Base-by-base conservation (phyloP, 169 alveolate species). In the Miamiensis avidus region DNA sequence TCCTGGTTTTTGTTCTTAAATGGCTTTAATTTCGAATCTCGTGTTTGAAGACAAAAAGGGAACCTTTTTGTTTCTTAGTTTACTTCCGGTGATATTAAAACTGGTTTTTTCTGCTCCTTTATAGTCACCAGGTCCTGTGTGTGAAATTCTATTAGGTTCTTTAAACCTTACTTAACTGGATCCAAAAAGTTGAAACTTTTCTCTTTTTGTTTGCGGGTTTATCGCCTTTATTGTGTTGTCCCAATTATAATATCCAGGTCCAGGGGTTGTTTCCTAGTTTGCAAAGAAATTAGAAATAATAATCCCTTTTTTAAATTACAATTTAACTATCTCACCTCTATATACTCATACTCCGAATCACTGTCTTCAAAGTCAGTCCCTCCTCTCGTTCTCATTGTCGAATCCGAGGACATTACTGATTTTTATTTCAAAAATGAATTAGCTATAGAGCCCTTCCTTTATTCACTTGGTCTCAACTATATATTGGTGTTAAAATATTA, bases 131-230 rank as follows among this genome's bases (percentile, higher is more conserved):
- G 84, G 84, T n/a, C 84, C 84, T 25, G 65, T 49, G 15, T 69
- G 33, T 29, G 34, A n/a, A 64, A 30, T 0, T 28, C 29, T 49
- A 26, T 29, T 79, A 0, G 64, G n/a, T 64, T 49, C 26, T 26
- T 65, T 49, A 65, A 79, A 79, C 29, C 84, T 79, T 49, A 29
- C 29, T 25, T 75, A 34, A 0, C 32, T 31, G 65, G 74, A 49
- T n/a, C 84, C 84, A 79, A 79, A 79, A 30, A 34, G 64, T 79
- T 79, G 64, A 79, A 79, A 79, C 29, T 79, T 79, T 79, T 79
- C 75, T n/a, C 31, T 33, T 49, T 79, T 79, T 64, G 65, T 74
- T 4, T 29, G 20, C 4, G 84, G 28, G 27, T 30, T 79, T 28
- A 79, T 79, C 29, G 84, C 34, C 30, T 27, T 34, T 34, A 74